A percentile compares a stretch with the other conserved stretches of the same genome.
Conservation (phyloP, 495 filamentous ascomycete species). For the Neurospora sp. region DNA sequence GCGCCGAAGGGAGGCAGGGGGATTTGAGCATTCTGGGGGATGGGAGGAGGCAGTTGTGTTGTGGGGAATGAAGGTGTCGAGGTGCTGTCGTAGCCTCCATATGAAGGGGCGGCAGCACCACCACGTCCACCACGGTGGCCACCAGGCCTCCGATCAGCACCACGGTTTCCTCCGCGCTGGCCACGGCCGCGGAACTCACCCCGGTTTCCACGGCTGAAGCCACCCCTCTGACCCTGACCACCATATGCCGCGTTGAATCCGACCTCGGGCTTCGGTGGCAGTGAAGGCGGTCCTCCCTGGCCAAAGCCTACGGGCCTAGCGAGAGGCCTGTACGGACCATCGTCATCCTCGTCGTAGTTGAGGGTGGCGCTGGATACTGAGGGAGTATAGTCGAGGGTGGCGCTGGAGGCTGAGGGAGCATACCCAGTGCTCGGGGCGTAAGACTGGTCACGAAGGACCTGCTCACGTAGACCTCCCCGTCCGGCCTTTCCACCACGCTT, state of each 20-base stretch:
- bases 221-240: conserved; percentile 14
- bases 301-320: conserved; percentile 49
- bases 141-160: conserved; percentile 22
- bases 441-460: conserved; percentile 6
- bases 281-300: conserved; percentile 25
- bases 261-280: conserved; percentile 21
- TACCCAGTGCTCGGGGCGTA: neutral
- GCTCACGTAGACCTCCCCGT: conserved; percentile 11
- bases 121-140: conserved; percentile 10
- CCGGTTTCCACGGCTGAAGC: conserved; percentile 30
- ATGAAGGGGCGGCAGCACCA: conserved; percentile 2
- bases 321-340: conserved; percentile 59
- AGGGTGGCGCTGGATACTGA: conserved; percentile 12
- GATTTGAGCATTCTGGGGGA: conserved; percentile 6
- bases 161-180: conserved; percentile 30
- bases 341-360: conserved; percentile 53
- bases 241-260: conserved; percentile 7
- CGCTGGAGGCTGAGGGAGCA: conserved; percentile 10
- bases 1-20: conserved; percentile 8
- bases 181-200: conserved; percentile 29
- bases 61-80: conserved; percentile 2
- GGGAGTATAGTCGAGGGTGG: conserved; percentile 21
- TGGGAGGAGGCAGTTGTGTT: neutral
- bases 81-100: neutral
- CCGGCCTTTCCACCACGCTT: conserved; percentile 36